A percentile compares a stretch with the other conserved stretches of the same genome.
Conservation (phyloP, 306 rosid species). For the Corylus avellana region DNA sequence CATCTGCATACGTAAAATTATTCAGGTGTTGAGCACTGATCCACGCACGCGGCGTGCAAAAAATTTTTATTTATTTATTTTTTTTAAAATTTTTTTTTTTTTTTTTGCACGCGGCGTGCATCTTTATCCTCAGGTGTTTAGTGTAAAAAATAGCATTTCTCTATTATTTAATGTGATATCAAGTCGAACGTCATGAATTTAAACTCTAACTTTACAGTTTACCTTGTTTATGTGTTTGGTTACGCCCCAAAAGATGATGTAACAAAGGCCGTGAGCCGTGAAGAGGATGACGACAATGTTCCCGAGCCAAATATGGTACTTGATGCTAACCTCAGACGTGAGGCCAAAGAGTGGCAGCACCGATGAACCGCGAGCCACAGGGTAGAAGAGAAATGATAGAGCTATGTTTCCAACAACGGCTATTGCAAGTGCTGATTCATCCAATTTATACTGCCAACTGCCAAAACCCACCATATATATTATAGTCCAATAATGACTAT, state of each 20-base stretch:
- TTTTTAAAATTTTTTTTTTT: too few relatives aligned
- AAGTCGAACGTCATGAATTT: too few relatives aligned
- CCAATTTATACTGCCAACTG: constrained; percentile 50
- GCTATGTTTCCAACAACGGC: constrained; percentile 47
- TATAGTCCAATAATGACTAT: not conserved
- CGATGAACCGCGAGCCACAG: constrained; percentile 56
- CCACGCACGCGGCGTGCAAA: too few relatives aligned
- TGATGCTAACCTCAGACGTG: constrained; percentile 45
- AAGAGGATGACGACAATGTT: constrained; percentile 36
- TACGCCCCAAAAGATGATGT: constrained; percentile 31
- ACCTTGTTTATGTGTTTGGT: constrained; percentile 33
- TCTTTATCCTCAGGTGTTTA: not conserved
- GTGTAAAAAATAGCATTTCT: too few relatives aligned
- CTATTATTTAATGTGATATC: too few relatives aligned
- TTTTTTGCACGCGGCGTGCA: too few relatives aligned
- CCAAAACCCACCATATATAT: not conserved
- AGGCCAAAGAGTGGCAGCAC: constrained; percentile 44
- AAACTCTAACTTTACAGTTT: too few relatives aligned
- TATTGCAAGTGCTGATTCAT: constrained; percentile 24
- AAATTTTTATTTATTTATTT: too few relatives aligned
- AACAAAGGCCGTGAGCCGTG: constrained; percentile 51
- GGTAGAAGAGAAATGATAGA: constrained; percentile 43
- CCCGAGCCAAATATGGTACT: constrained; percentile 55
- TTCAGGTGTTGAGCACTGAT: not conserved
- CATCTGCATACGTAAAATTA: constrained; percentile 30